Evolutionary conservation across 2,329 filamentous ascomycete genomes (phyloP), one percentile per base, ranked within the genome.

Genomic region (Ophiostoma piceae): DNA sequence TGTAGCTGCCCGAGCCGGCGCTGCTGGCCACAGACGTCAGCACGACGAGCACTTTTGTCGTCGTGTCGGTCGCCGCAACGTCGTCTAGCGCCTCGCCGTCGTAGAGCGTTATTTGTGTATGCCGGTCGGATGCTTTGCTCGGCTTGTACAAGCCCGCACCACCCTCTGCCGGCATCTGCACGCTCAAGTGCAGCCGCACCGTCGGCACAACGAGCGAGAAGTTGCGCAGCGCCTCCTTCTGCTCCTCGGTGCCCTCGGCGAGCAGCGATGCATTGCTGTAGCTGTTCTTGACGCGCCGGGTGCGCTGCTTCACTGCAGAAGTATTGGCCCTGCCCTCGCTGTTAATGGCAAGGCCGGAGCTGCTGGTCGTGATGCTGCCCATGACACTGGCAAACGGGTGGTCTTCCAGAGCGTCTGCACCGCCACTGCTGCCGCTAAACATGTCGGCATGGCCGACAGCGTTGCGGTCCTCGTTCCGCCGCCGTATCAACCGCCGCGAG

Each of bases 161-260:
- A 26, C 51, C 68, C 19, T 11, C 54, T 26, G 71, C 71, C 41
- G 69, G 68, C 68, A 72, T 69, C 37, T 73, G 69, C 71, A 74
- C 71, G 22, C 75, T 71, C 39, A 74, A 66, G 35, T 74, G 71
- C 54, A 75, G 74, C 57, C 70, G 71, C 67, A 74, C 74, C 26
- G 73, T 74, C 3, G 78, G 77, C 69, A 76, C 71, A n/a, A 79
- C 72, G 39, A 80, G 77, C 39, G 77, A 77, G 71, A 79, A 80
- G n/a, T 69, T 54, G 19, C 72, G 72, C 68, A 74, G 69, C 0
- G 72, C 72, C 12, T 54, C 71, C 11, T 66, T 65, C 29, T 71
- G 67, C 9, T 71, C 71, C 32, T 69, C 71, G 0, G 70, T 68
- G 5, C 69, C 41, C 76, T 57, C 67, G 22, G 75, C 73, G 0